phyloP scores from a whole-genome alignment of 2,329 filamentous ascomycete genomes.

The Claviceps sp. region DNA sequence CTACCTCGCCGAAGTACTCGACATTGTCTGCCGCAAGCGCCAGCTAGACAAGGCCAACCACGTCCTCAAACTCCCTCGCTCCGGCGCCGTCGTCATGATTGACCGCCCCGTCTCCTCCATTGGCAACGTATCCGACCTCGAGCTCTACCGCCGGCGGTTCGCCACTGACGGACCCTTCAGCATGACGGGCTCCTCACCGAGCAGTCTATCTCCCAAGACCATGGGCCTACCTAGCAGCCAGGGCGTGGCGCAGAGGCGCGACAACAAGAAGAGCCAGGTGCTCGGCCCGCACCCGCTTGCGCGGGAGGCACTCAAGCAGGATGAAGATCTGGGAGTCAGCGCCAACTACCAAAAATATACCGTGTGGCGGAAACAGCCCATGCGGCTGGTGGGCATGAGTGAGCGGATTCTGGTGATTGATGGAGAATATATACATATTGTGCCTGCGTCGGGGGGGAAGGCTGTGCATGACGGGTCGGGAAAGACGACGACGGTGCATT shows the following conservation, averaged over 20 bases:
- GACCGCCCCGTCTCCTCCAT: constrained; percentile 71
- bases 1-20: constrained; percentile 70
- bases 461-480: constrained; percentile 47
- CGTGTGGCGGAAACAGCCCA: constrained; percentile 70
- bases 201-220: constrained; percentile 55
- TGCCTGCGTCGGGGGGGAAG: constrained; percentile 56
- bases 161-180: constrained; percentile 59
- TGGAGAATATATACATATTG: constrained; percentile 76
- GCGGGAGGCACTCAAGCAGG: constrained; percentile 46
- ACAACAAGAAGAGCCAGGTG: constrained; percentile 36
- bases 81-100: constrained; percentile 59
- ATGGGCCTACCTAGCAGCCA: constrained; percentile 35
- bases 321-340: constrained; percentile 43
- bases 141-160: constrained; percentile 62
- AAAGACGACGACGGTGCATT: constrained; percentile 71
- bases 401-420: constrained; percentile 69
- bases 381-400: constrained; percentile 64
- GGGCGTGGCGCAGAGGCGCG: constrained; percentile 27
- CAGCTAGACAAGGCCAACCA: constrained; percentile 68
- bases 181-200: constrained; percentile 55
- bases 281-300: constrained; percentile 54
- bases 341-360: constrained; percentile 62
- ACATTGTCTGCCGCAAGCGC: constrained; percentile 63
- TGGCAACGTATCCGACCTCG: constrained; percentile 60
- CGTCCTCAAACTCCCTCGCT: constrained; percentile 63